Conservation (phyloP, 2,329 filamentous ascomycete species). For the Emmonsiellopsis sp. region DNA sequence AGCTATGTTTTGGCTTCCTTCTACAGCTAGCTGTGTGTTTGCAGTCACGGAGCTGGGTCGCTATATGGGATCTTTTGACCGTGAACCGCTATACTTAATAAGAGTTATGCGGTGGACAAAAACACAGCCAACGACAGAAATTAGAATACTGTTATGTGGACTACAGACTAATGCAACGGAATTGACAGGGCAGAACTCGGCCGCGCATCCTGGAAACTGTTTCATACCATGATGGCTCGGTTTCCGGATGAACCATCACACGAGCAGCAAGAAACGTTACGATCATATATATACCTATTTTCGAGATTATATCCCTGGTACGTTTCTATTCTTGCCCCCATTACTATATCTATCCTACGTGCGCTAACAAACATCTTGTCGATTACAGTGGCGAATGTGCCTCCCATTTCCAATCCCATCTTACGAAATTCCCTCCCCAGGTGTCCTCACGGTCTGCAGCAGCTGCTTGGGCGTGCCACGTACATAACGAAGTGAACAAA, state of each 20-base stretch:
- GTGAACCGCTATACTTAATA: no score
- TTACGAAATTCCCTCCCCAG: conserved; percentile 56
- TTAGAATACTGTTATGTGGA: no score
- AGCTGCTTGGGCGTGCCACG: conserved; percentile 58
- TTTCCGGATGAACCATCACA: conserved; percentile 54
- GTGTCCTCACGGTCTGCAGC: conserved; percentile 52
- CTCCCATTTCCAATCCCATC: conserved; percentile 51
- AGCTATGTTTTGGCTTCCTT: conserved; percentile 4
- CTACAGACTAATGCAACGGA: not conserved
- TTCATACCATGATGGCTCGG: conserved; percentile 58
- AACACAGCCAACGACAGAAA: no score
- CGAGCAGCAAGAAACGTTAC: conserved; percentile 52
- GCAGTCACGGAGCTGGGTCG: not conserved
- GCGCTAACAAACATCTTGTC: not conserved
- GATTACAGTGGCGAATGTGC: conserved; percentile 53
- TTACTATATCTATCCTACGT: not conserved
- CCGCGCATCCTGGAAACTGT: conserved; percentile 56
- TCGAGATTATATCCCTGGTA: conserved; percentile 57
- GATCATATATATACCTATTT: conserved; percentile 55
- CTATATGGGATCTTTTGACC: no score
- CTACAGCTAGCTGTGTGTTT: not conserved
- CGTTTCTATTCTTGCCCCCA: not conserved
- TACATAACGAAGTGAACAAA: conserved; percentile 59
- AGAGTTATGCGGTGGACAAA: no score
- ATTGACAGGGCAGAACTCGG: conserved; percentile 51